These are phyloP conservation scores for Chlamydomonas reinhardtii DNA, from an alignment of 163 green algal species.

Conservation along the genomic window DNA sequence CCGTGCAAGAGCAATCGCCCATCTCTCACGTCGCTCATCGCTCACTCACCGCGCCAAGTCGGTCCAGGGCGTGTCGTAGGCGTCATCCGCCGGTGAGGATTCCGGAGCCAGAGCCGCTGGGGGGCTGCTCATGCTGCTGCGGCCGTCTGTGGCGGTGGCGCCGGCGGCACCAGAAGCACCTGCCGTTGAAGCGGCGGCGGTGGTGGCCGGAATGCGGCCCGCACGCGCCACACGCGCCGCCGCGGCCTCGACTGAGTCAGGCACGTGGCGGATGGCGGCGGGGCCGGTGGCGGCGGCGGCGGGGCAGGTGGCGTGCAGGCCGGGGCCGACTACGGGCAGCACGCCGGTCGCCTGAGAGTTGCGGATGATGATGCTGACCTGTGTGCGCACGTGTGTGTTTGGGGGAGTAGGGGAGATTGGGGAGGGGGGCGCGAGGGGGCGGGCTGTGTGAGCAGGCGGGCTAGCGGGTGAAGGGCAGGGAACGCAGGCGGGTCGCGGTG, in stretches of 20 bases:
- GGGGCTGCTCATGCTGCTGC: not conserved
- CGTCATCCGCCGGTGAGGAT: not conserved
- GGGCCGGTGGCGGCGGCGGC: not conserved
- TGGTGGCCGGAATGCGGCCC: too few species aligned
- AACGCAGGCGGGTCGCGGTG: too few species aligned
- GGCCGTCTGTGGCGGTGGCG: not conserved
- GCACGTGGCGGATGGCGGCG: not conserved
- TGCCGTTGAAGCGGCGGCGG: too few species aligned
- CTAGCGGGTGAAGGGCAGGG: too few species aligned
- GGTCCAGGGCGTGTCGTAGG: constrained; percentile 19
- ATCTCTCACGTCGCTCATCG: too few species aligned
- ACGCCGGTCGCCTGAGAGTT: constrained; percentile 2
- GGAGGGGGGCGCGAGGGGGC: not conserved
- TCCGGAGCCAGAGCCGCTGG: not conserved
- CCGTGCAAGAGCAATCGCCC: too few species aligned
- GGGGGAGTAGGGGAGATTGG: not conserved
- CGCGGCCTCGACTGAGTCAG: not conserved
- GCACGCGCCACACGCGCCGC: too few species aligned
- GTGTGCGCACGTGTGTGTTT: not conserved
- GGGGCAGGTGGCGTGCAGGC: not conserved
- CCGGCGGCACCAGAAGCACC: too few species aligned
- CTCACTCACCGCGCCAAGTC: constrained; percentile 10
- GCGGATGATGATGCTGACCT: not conserved
- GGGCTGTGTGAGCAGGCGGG: not conserved
- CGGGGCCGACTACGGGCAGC: constrained; percentile 7